Conservation (phyloP, 2,329 filamentous ascomycete genomes). For the Ilyonectria sp. region DNA sequence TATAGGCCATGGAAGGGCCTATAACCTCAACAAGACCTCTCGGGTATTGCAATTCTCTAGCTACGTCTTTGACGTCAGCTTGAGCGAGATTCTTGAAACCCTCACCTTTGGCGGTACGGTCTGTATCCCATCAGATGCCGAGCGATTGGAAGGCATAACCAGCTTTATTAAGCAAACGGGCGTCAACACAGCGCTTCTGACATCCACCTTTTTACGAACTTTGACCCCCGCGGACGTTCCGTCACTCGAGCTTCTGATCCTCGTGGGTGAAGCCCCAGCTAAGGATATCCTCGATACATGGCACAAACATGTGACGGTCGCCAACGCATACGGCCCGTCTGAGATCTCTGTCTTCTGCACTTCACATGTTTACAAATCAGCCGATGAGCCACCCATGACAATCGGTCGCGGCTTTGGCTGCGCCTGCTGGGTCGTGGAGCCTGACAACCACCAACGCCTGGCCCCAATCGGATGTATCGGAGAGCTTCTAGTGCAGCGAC, state of each 20-base stretch:
- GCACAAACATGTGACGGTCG: slow-evolving; percentile 20
- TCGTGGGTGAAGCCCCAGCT: slow-evolving; percentile 31
- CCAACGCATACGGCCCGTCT: slow-evolving; percentile 32
- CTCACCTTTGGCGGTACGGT: slow-evolving; percentile 56
- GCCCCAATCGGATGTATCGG: slow-evolving; percentile 45
- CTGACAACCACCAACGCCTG: slow-evolving; percentile 28
- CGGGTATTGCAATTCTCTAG: slow-evolving; percentile 44
- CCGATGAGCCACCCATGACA: not conserved
- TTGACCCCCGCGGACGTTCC: slow-evolving; percentile 4
- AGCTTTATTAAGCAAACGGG: not conserved
- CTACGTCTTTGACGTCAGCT: slow-evolving; percentile 57
- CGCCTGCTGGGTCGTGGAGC: slow-evolving; percentile 21
- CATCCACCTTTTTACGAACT: slow-evolving; percentile 11
- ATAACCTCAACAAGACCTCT: slow-evolving; percentile 13
- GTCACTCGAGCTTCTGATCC: slow-evolving; percentile 11
- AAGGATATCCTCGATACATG: slow-evolving; percentile 26
- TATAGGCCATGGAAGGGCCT: slow-evolving; percentile 5
- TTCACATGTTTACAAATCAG: slow-evolving; percentile 13
- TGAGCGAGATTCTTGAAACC: slow-evolving; percentile 57
- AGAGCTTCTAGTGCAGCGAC: slow-evolving; percentile 44
- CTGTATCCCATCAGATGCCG: slow-evolving; percentile 52
- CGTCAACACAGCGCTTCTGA: slow-evolving; percentile 7
- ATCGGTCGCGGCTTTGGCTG: slow-evolving; percentile 20
- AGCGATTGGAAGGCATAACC: slow-evolving; percentile 42
- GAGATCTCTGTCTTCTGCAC: slow-evolving; percentile 30